These are phyloP conservation scores for Metroxylon sagu DNA, from an alignment of 176 grass and related monocot genomes.

Conservation along the genomic window DNA sequence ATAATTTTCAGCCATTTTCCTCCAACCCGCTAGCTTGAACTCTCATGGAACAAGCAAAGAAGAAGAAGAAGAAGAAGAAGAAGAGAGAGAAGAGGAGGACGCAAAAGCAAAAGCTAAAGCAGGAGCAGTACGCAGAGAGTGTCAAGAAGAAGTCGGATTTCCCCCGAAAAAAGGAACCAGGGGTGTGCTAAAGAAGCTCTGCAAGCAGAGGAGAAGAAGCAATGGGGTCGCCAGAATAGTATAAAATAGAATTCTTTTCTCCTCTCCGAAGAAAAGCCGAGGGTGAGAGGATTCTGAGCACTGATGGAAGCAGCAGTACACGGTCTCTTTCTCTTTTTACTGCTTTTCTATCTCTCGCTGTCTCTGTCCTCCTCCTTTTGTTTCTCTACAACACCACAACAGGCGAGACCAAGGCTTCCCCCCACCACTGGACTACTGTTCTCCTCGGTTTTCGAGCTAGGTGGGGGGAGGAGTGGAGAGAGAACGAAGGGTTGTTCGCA, in stretches of 20 bases:
- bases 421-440: neutral
- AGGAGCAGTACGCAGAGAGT: conserved; percentile 1
- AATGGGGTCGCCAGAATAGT: neutral
- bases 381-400: neutral
- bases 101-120: conserved; percentile 37
- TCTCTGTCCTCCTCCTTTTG: neutral
- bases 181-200: neutral
- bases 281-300: conserved; percentile 22
- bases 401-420: neutral
- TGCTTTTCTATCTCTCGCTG: conserved; percentile 14
- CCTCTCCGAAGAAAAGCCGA: conserved; percentile 22
- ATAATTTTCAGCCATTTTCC: conserved; percentile 55
- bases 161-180: conserved; percentile 48
- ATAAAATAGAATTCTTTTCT: conserved; percentile 15
- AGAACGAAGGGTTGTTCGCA: neutral
- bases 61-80: conserved; percentile 39
- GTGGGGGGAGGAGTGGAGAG: neutral
- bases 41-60: conserved; percentile 28
- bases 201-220: conserved; percentile 22
- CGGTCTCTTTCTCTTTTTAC: conserved; percentile 12
- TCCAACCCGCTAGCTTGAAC: conserved; percentile 11
- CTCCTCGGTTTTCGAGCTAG: neutral
- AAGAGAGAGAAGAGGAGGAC: conserved; percentile 44
- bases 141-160: conserved; percentile 21
- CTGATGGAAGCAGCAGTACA: conserved; percentile 23